Percentiles rank a stretch among this genome's conserved stretches.
Conservation (phyloP, 345 rosid genomes). For the Populus nigra region DNA sequence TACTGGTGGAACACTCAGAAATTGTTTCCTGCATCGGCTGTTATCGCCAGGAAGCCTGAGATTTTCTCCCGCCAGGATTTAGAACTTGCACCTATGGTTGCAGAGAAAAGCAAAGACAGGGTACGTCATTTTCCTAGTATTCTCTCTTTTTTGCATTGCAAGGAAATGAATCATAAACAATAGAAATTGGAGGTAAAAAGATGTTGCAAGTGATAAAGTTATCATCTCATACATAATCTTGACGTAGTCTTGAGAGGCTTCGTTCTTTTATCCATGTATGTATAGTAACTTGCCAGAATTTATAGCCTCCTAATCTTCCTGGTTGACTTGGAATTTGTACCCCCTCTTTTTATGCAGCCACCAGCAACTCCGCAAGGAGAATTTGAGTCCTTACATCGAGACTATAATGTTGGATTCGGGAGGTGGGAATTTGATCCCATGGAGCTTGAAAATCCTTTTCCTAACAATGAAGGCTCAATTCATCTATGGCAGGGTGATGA, state of each 20-base stretch:
- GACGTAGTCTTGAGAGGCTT: background rate
- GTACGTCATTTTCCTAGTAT: slow-evolving; percentile 7
- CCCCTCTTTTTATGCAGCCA: slow-evolving; percentile 1
- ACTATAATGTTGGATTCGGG: slow-evolving; percentile 27
- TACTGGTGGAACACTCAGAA: slow-evolving; percentile 35
- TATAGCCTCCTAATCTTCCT: background rate
- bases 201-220: too few species aligned
- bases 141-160: background rate
- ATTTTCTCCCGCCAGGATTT: slow-evolving; percentile 18
- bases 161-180: background rate
- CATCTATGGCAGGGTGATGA: slow-evolving; percentile 34
- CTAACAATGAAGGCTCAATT: slow-evolving; percentile 26
- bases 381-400: slow-evolving; percentile 22
- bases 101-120: background rate
- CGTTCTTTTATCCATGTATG: background rate
- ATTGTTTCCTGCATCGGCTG: slow-evolving; percentile 23
- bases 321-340: background rate
- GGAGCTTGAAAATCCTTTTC: slow-evolving; percentile 29
- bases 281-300: background rate
- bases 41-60: slow-evolving; percentile 1
- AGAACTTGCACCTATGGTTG: background rate
- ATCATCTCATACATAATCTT: background rate
- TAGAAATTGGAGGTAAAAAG: background rate
- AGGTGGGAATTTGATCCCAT: slow-evolving; percentile 30
- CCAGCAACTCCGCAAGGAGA: slow-evolving; percentile 20